These are phyloP conservation scores for Yamadazyma membranifaciens DNA, from an alignment of 1,139 yeast genomes.

Conservation along the genomic window DNA sequence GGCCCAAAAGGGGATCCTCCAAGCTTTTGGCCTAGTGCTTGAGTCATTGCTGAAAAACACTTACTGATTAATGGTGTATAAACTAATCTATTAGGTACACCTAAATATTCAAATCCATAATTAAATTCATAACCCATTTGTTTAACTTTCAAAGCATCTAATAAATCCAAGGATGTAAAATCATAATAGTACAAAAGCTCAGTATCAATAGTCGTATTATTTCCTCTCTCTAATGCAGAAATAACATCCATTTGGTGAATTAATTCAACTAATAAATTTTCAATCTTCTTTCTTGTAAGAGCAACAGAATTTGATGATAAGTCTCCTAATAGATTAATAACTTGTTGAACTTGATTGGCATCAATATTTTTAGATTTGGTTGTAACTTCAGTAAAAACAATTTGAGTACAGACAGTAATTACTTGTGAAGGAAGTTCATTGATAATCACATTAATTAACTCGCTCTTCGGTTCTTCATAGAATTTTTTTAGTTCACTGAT, in stretches of 20 bases:
- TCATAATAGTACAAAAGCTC: constrained; percentile 54
- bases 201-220: constrained; percentile 13
- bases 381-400: constrained; percentile 47
- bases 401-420: constrained; percentile 54
- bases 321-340: constrained; percentile 5
- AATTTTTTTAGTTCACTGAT: constrained; percentile 8
- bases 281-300: constrained; percentile 49
- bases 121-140: constrained; percentile 53
- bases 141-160: constrained; percentile 40
- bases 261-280: constrained; percentile 62
- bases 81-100: constrained; percentile 72
- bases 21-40: constrained; percentile 66
- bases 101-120: constrained; percentile 85
- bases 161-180: constrained; percentile 18
- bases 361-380: neutral
- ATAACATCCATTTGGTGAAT: constrained; percentile 57
- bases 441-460: constrained; percentile 13
- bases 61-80: constrained; percentile 71
- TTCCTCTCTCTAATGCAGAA: constrained; percentile 12
- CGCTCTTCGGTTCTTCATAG: constrained; percentile 12
- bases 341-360: neutral
- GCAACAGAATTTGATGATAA: constrained; percentile 19
- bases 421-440: constrained; percentile 56
- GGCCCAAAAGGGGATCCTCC: constrained; percentile 98
- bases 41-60: constrained; percentile 68